These are phyloP conservation scores for Auricularia sp. DNA, from an alignment of 768 basidiomycete genomes.

Conservation along the genomic window DNA sequence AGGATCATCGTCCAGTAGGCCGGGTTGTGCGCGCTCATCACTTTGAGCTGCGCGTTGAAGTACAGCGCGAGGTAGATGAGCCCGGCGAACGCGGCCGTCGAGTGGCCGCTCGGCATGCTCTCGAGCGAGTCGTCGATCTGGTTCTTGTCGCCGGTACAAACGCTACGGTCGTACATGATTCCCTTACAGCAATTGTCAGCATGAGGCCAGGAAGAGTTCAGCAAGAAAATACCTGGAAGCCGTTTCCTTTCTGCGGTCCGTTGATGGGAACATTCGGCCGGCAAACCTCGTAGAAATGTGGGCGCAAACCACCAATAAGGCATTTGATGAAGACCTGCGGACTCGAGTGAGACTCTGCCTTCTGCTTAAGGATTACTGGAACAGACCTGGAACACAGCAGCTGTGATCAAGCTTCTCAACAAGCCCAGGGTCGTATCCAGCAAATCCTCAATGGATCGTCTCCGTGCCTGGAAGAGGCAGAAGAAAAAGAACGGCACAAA, in stretches of 20 bases:
- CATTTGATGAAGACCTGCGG: constrained; percentile 30
- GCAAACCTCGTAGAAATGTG: constrained; percentile 45
- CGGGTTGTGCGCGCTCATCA: constrained; percentile 47
- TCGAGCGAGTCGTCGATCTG: constrained; percentile 47
- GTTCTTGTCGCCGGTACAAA: constrained; percentile 48
- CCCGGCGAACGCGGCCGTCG: constrained; percentile 48
- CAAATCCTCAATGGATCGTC: constrained; percentile 35
- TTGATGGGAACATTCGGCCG: constrained; percentile 29
- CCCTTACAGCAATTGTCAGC: background rate
- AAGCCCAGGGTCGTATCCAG: constrained; percentile 44
- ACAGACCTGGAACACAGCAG: constrained; percentile 29
- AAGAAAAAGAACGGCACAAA: constrained; percentile 46
- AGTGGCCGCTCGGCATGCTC: constrained; percentile 47
- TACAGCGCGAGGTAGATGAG: constrained; percentile 37
- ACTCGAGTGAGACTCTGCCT: too few relatives aligned
- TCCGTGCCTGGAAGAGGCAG: constrained; percentile 41
- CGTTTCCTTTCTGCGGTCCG: constrained; percentile 27
- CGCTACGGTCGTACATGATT: constrained; percentile 40
- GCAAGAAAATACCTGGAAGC: constrained; percentile 23
- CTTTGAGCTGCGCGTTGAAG: constrained; percentile 48
- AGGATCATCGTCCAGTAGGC: constrained; percentile 56
- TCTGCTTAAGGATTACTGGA: background rate
- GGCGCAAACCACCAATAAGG: constrained; percentile 40
- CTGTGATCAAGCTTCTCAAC: constrained; percentile 37
- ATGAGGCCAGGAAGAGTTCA: background rate